phyloP scores from a whole-genome alignment of 192 early-diverging fungal genomes.

The Gigaspora rosea region DNA sequence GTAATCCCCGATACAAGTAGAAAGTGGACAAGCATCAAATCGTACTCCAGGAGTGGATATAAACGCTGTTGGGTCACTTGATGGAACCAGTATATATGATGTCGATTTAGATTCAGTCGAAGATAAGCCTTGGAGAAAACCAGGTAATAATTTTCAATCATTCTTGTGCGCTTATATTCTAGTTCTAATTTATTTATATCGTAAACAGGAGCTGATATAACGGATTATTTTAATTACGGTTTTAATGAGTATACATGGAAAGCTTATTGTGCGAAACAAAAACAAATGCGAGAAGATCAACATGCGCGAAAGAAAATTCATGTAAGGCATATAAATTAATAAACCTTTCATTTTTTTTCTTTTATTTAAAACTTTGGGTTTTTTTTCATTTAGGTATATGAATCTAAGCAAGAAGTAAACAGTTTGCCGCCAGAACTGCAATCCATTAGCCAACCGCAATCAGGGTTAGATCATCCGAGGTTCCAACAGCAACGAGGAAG shows the following conservation, averaged over 20 bases:
- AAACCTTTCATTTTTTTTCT: background rate
- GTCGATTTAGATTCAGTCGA: constrained; percentile 90
- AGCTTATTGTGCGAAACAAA: constrained; percentile 92
- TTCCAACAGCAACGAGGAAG: constrained; percentile 24
- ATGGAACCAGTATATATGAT: constrained; percentile 84
- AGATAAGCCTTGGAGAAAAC: constrained; percentile 96
- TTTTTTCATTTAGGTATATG: constrained; percentile 12
- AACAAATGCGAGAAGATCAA: constrained; percentile 75
- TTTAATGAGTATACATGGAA: constrained; percentile 97
- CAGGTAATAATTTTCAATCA: constrained; percentile 42
- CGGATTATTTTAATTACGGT: constrained; percentile 99
- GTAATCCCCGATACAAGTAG: constrained; percentile 35
- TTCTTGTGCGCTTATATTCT: background rate
- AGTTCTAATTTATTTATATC: background rate
- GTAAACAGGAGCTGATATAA: constrained; percentile 81
- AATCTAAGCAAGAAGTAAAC: constrained; percentile 28
- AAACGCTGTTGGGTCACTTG: constrained; percentile 71
- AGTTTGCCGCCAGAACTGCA: constrained; percentile 23
- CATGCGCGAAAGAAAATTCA: constrained; percentile 56
- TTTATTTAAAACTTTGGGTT: background rate
- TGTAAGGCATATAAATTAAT: constrained; percentile 8
- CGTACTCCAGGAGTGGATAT: constrained; percentile 53
- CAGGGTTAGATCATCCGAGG: constrained; percentile 12
- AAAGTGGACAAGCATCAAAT: constrained; percentile 39
- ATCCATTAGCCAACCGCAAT: constrained; percentile 7